Evolutionary conservation across 2,329 filamentous ascomycete species (phyloP).

Genomic region (Beauveria caledonica): DNA sequence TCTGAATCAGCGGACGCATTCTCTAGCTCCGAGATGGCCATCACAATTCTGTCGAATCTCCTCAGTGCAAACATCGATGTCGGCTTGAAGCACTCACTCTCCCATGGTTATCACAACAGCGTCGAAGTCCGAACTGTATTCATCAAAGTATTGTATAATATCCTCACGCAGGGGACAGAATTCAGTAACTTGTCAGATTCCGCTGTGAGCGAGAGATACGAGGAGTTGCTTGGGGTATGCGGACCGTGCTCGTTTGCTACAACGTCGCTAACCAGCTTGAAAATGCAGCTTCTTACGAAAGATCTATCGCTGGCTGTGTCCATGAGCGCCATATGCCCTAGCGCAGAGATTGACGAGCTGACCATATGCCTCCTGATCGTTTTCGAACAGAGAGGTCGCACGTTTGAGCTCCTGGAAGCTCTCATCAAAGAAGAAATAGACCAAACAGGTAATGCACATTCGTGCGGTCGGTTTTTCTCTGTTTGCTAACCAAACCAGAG

Average conservation of each 20-base stretch:
- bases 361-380: slow-evolving; percentile 60
- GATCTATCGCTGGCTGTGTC: slow-evolving; percentile 56
- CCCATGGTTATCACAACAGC: slow-evolving; percentile 64
- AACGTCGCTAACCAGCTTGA: slow-evolving; percentile 11
- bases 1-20: slow-evolving; percentile 40
- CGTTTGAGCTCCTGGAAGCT: slow-evolving; percentile 55
- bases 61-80: slow-evolving; percentile 65
- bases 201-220: slow-evolving; percentile 60
- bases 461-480: too few species aligned
- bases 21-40: slow-evolving; percentile 54
- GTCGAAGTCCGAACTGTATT: slow-evolving; percentile 62
- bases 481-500: slow-evolving; percentile 31
- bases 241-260: not conserved
- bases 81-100: slow-evolving; percentile 60
- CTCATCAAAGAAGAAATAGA: slow-evolving; percentile 62
- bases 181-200: slow-evolving; percentile 61
- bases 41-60: slow-evolving; percentile 60
- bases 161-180: slow-evolving; percentile 62
- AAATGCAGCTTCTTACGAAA: slow-evolving; percentile 45
- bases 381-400: slow-evolving; percentile 58
- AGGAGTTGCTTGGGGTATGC: slow-evolving; percentile 51
- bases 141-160: slow-evolving; percentile 62
- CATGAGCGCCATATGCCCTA: slow-evolving; percentile 58
- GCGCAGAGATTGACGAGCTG: slow-evolving; percentile 60
- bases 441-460: slow-evolving; percentile 42